phyloP scores from a whole-genome alignment of 2,329 filamentous ascomycete genomes.

The Neoarthrinium moseri region DNA sequence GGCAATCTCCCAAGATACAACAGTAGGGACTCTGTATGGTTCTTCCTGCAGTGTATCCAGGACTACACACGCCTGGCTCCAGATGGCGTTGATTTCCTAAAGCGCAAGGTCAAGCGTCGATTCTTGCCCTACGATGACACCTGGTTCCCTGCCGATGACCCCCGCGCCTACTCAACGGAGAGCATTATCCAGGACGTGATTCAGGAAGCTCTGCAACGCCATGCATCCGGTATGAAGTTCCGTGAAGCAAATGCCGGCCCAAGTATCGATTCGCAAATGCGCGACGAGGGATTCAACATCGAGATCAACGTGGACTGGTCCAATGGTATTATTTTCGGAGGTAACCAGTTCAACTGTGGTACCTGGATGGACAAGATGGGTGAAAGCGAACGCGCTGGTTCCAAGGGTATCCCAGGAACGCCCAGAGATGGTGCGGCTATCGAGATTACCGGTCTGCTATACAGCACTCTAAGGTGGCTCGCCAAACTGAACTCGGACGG shows the following conservation, averaged over 20 bases:
- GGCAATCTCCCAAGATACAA: constrained; percentile 90
- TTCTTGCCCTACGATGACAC: constrained; percentile 96
- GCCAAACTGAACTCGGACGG: constrained; percentile 64
- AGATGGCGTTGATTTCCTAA: constrained; percentile 69
- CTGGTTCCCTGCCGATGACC: constrained; percentile 82
- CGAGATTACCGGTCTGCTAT: constrained; percentile 91
- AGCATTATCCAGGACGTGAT: constrained; percentile 87
- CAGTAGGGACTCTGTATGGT: constrained; percentile 95
- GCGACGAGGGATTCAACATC: constrained; percentile 85
- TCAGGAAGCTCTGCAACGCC: constrained; percentile 88
- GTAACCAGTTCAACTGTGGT: constrained; percentile 91
- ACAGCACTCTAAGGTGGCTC: constrained; percentile 86
- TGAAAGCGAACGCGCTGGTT: constrained; percentile 87
- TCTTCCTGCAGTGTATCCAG: constrained; percentile 93
- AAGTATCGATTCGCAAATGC: constrained; percentile 89
- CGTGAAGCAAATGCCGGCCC: constrained; percentile 92
- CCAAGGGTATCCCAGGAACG: constrained; percentile 93
- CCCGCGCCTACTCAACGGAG: constrained; percentile 79
- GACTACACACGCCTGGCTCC: constrained; percentile 85
- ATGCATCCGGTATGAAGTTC: constrained; percentile 88
- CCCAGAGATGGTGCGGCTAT: constrained; percentile 93
- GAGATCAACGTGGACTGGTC: constrained; percentile 89
- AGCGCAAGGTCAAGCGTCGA: constrained; percentile 75
- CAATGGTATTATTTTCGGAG: constrained; percentile 88
- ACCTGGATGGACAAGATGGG: constrained; percentile 99